Evolutionary conservation across 495 filamentous ascomycete genomes (phyloP), one percentile per base, ranked within the genome.

Genomic region (Penicillium malachiteum): DNA sequence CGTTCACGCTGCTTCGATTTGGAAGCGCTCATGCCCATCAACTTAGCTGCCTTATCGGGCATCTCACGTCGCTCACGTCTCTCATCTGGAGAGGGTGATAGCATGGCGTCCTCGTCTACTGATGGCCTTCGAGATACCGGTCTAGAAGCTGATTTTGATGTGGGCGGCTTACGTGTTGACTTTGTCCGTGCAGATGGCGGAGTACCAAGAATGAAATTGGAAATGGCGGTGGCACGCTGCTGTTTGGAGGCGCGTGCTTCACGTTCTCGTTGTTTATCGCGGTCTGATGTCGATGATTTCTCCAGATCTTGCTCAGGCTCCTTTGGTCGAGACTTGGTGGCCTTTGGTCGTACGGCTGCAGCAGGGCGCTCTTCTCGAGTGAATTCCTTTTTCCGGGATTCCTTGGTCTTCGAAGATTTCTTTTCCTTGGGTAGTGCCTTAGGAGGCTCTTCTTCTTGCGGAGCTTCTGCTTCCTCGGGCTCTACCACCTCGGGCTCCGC

Each of bases 221-320:
- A 77, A 54, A 84, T 72, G n/a, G 75, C 71, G 47, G 76, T 73
- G 16, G 68, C 77, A 57, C 80, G 79, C 46, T 68, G 80, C 64
- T 66, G 71, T 63, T 62, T 54, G 57, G 79, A 66, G 2, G 59
- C 41, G 11, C 60, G 59, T 3, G 57, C 60, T 68, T 80, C 60
- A 54, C 70, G 52, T 64, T 78, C 68, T 40, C 60, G 63, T 37
- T 81, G 78, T 52, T 71, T 78, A 34, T 78, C 77, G 59, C 77
- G 78, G 34, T 84, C 84, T 16, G 82, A 84, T 16, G 74, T 69
- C 31, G 80, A 81, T 4, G 80, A 82, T 47, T 71, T 80, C n/a
- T 81, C 71, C 10, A 63, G 68, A 43, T 85, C 81, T 49, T 69
- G 72, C 14, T 83, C 81, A 7, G 69, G 67, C 31, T 81, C 70